Evolutionary conservation across 768 basidiomycete genomes (phyloP), one percentile per base, ranked within the genome.

Genomic region (Russula foetens): DNA sequence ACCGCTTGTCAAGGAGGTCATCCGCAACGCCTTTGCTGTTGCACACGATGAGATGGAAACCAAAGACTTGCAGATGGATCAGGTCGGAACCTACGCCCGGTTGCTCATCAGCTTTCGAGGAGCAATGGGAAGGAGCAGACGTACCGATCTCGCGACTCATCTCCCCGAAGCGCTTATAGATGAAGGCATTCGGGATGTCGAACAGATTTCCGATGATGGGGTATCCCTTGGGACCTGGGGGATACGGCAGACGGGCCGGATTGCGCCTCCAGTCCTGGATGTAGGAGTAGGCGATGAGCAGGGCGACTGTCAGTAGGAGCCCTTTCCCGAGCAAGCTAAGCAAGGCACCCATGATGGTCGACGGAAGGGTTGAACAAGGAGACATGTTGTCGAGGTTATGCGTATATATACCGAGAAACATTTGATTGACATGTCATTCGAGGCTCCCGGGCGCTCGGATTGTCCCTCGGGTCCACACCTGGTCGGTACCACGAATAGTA

Each of bases 1-100:
- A 74, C 14, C 74, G 67, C 45, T 72, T 72, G 43, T 76, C 73
- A n/a, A 78, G 69, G 6, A 78, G 67, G 9, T 74, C 75, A 28
- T 69, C 69, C 3, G 72, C 70, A 19, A 71, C 67, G 39, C 72
- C 69, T 21, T 67, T 56, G 11, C 70, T 71, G 62, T 74, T 76
- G 46, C 77, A 59, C n/a, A 77, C 59, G 55, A 75, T 65, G 26
- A 72, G 52, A 39, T 64, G 59, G 19, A 65, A 66, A 19, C 70
- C 69, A 9, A 68, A 62, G 2, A 71, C 54, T 43, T 69, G 56
- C 9, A 73, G 49, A 46, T 72, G 69, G 31, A 73, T 65, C 31
- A 73, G 66, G 38, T 69, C 70, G 4, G 72, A 70, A 56, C 63
- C 71, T 71, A 48, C 19, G 19, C 21, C n/a, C 2, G 29, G 11